Evolutionary conservation across 2,329 filamentous ascomycete species (phyloP), one percentile per base, ranked within the genome.

Genomic region (Penicillium rolfsii): DNA sequence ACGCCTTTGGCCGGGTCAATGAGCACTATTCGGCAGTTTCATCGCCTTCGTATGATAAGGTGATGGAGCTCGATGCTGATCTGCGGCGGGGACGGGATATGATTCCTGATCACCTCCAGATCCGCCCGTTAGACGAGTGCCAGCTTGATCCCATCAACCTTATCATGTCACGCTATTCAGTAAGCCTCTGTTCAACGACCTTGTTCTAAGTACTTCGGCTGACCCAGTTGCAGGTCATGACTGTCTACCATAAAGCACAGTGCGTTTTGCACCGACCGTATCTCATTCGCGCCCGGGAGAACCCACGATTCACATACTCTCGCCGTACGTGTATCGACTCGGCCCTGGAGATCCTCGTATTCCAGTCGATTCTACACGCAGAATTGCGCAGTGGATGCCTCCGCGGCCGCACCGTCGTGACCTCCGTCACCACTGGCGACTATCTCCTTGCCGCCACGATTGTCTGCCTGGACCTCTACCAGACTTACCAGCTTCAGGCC

Each of bases 201-300:
- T 28, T 12, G 9, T n/a, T 19, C 35, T 35, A 28, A 19, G 11
- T 14, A 11, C 57, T 30, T 38, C 30, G 53, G 52, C 66, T 70
- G 48, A 68, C 46, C 9, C 12, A 48, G 50, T 52, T 50, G 45
- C 52, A 79, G 76, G 68, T 97, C 35, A 91, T 95, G 63, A 89
- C 95, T 53, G 79, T 97, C 5, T 96, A 93, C 72, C 88, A 96
- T 65, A 97, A 96, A 78, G 90, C 93, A 19, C 84, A 96, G 69
- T 96, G 92, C 70, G 85, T 97, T 24, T 84, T 99, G 41, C 95
- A 99, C 75, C 86, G 93, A 54, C 93, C 93, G 65, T 97, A 95
- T 74, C 84, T 97, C 60, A 82, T 86, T n/a, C 86, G 88, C 61
- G 91, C 93, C 5, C 83, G 90, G 52, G 86, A 90, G 61, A 95